Conservation (phyloP, 768 basidiomycete species). For the Calocybe gangraenosa region DNA sequence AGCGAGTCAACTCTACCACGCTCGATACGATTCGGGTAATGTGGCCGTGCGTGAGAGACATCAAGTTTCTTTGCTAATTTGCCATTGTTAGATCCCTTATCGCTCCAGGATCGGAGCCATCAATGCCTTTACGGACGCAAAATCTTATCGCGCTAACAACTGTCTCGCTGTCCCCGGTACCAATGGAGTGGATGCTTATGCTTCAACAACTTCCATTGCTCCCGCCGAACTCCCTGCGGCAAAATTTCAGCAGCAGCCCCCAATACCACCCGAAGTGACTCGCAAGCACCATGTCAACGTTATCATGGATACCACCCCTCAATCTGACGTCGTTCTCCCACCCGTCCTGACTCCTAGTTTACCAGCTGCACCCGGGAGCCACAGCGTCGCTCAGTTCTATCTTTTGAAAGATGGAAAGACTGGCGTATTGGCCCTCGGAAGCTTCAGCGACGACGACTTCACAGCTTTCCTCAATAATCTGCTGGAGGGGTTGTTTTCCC, state of each 20-base stretch:
- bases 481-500: slow-evolving; percentile 39
- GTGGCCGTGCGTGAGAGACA: not conserved
- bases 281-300: slow-evolving; percentile 43
- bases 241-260: slow-evolving; percentile 36
- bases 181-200: slow-evolving; percentile 42
- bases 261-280: slow-evolving; percentile 24
- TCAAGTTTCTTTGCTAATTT: not conserved
- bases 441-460: slow-evolving; percentile 47
- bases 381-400: slow-evolving; percentile 51
- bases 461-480: slow-evolving; percentile 36
- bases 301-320: slow-evolving; percentile 41
- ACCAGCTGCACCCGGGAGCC: slow-evolving; percentile 37
- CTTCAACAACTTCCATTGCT: slow-evolving; percentile 6
- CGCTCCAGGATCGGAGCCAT: slow-evolving; percentile 47
- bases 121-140: slow-evolving; percentile 42
- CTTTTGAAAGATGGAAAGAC: slow-evolving; percentile 48
- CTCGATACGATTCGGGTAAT: slow-evolving; percentile 44
- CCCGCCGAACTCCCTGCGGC: slow-evolving; percentile 23
- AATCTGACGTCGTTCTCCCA: slow-evolving; percentile 41
- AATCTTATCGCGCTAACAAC: slow-evolving; percentile 48
- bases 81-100: slow-evolving; percentile 45
- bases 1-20: slow-evolving; percentile 31
- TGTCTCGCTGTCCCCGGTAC: slow-evolving; percentile 45
- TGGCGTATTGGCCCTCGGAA: slow-evolving; percentile 54
- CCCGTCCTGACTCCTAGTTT: slow-evolving; percentile 32